Evolutionary conservation across 805 yeast species (phyloP), one percentile per base, ranked within the genome.

Genomic region (Suhomyces sp.): DNA sequence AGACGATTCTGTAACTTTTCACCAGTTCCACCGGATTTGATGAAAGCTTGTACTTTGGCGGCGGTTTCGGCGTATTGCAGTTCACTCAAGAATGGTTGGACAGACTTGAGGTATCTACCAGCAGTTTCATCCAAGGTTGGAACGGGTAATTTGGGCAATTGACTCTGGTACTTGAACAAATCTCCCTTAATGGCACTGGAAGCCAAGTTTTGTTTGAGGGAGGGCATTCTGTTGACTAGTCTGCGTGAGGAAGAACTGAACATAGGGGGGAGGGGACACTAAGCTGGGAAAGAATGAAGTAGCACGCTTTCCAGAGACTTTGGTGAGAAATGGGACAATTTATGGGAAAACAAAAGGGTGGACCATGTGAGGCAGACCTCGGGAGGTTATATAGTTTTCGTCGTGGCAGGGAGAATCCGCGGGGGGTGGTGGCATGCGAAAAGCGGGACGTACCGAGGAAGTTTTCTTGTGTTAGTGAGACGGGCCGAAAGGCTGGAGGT

Each of bases 101-200:
- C 76, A 2, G 95, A 76, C 43, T 74, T 68, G 53, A 90, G 70
- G 59, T 87, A 91, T 40, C 76, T 76, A 8, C 66, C 58, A 28
- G 84, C 74, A 3, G 97, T 87, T 35, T 79, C 77, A 38, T 77
- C 72, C 39, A 91, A 70, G 1, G 81, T 63, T 2, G 98, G 98
- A 5, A 91, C 95, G 0, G 97, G 97, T 47, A 91, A 74, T 32
- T 77, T 71, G 5, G 97, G 97, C 35, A 91, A 74, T 29, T 77
- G 65, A 25, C 73, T 68, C 58, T 90, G 96, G 65, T 70, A 77
- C 45, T 80, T 74, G 65, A 68, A 86, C 42, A 91, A 79, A 40
- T 75, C 77, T 24, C 93, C 95, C 50, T 77, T 77, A 15, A 50
- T 39, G 28, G 57, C 47, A 11, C 63, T 42, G 13, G 65, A 46